Base-by-base conservation (phyloP, 352 stramenopile genomes). In the Globisporangium carolinianum region DNA sequence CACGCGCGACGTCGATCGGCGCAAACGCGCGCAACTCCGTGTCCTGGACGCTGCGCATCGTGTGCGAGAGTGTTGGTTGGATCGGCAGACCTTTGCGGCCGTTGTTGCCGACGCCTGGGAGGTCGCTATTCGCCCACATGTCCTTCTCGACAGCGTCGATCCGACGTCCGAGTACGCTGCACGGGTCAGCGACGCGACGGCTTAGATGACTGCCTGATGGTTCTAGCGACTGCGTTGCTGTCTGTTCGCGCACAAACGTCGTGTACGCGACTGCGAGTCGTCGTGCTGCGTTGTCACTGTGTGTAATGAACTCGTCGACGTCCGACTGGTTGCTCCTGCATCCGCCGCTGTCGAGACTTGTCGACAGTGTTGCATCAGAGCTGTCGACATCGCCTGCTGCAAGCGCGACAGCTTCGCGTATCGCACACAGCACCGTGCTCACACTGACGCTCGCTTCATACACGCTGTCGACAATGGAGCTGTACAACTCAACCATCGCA, bases 71-170 rank as follows among this genome's bases (percentile, higher is more conserved):
- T 36, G 53, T 56, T 15, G 83, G 62, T 9, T 57, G 48, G 36
- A 70, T 32, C 5, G 83, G 83, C 66, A 92, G 80, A 0, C 59
- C 61, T 46, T 88, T 88, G 47, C 83, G 68, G 0, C 83, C 83
- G n/a, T 51, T 51, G 47, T 89, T 87, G 17, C 80, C 78, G 8
- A 89, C 74, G 18, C 83, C 83, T n/a, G 76, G 78, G 3, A 90
- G 65, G 54, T 92, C 79, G 36, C 69, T 81, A 46, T 38, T 49
- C 6, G 53, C 54, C 83, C 79, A 92, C 58, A 90, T 78, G 5
- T 55, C 36, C 24, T 76, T 76, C 53, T 92, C 83, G 0, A 85
- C 24, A 4, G 74, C 61, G 8, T 87, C 76, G 38, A 90, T 66
- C 0, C 72, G 62, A 10, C 59, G 45, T 2, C 57, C 61, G 2